Evolutionary conservation across 352 stramenopile genomes (phyloP), one percentile per base, ranked within the genome.

Genomic region (Aphanomyces cochlioides): DNA sequence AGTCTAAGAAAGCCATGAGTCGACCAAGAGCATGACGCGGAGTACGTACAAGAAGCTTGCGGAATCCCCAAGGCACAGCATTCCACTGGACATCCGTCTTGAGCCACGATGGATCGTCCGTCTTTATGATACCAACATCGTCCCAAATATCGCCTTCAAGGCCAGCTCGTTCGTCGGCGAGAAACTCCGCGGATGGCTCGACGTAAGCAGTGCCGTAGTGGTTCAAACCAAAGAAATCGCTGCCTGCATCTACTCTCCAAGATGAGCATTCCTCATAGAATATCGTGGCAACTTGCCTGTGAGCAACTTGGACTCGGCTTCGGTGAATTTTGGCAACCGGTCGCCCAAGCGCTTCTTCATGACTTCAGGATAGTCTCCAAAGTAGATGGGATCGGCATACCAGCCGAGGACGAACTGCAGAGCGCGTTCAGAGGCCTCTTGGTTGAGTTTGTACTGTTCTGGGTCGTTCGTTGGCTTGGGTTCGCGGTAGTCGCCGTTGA

Each of bases 211-310:
- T 87, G 39, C 83, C 86, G 78, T 98, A 99, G 75, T 98, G 90
- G 78, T 99, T 99, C 1, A 99, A 76, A 1, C 91, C 95, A 43
- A 99, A 90, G 75, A 98, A 98, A 72, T 99, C 96, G 40, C 73
- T 83, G 59, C 84, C 96, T 8, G 82, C 85, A 53, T 39, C 8
- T 12, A 6, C n/a, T 13, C 17, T 8, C 47, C 40, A 19, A 13
- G 12, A 53, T 36, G 7, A 38, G 19, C 8, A 19, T 34, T 8
- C 28, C n/a, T 53, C 5, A 13, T 28, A 2, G 28, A 7, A 5
- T 13, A 5, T 8, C 17, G 56, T 15, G 1, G 0, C 64, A 83
- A 87, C 50, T 84, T 97, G 34, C 81, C 85, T 53, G 85, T 84
- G 17, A 98, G 65, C 21, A 91, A 58, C 37, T 80, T 79, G 64